phyloP scores from a whole-genome alignment of 441 rosid genomes.

The Pelargonium cotyledonis region DNA sequence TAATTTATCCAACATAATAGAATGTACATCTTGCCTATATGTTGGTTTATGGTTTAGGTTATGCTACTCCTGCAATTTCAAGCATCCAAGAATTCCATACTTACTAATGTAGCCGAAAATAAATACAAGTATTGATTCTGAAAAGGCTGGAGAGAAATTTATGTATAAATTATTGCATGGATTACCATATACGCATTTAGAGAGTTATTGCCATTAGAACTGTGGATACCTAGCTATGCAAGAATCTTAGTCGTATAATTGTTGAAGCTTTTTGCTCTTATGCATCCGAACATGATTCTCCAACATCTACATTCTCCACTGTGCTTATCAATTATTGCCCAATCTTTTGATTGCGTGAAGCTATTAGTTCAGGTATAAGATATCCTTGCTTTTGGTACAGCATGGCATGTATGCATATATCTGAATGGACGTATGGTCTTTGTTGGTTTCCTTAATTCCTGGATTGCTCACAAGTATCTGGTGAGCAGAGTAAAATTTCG shows the following conservation, averaged over 20 bases:
- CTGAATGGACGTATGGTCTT: too few species aligned
- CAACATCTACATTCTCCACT: conserved; percentile 4
- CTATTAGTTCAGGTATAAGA: conserved; percentile 18
- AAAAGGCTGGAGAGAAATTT: not conserved
- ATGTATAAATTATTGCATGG: not conserved
- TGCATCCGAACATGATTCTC: conserved; percentile 15
- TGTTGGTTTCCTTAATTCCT: too few species aligned
- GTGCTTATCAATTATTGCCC: not conserved
- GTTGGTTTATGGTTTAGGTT: not conserved
- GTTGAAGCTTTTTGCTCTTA: not conserved
- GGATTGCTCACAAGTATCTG: too few species aligned
- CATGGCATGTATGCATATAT: not conserved
- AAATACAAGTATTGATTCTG: not conserved
- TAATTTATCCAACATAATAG: not conserved
- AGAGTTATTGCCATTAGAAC: not conserved
- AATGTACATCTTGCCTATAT: not conserved
- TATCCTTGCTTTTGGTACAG: not conserved
- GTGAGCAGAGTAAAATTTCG: too few species aligned
- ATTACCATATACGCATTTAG: not conserved
- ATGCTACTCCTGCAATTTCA: not conserved
- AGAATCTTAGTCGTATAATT: not conserved
- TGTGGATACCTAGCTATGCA: not conserved
- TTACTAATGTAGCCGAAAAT: not conserved
- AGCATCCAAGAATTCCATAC: not conserved
- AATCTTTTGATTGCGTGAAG: conserved; percentile 16